Conservation (phyloP, 1,284 basidiomycete species). For the Bondarzewia mesenterica region DNA sequence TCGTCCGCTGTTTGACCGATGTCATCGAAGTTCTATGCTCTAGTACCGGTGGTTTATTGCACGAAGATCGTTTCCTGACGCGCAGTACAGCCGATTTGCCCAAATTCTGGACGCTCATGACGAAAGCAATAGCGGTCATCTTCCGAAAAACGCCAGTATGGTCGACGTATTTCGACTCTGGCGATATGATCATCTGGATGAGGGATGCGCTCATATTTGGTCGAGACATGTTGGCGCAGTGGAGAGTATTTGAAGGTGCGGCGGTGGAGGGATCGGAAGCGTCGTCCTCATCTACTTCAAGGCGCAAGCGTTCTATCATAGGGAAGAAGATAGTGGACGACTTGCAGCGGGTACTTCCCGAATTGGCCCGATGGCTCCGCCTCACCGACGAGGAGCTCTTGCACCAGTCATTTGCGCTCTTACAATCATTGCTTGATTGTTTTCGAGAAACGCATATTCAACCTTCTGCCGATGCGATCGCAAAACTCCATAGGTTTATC, state of each 20-base stretch:
- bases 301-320: conserved; percentile 34
- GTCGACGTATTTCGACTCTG: conserved; percentile 72
- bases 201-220: conserved; percentile 91
- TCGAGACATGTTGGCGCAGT: conserved; percentile 73
- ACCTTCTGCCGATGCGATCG: conserved; percentile 41
- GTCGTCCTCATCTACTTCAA: conserved; percentile 17
- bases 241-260: conserved; percentile 71
- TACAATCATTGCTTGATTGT: conserved; percentile 69
- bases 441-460: conserved; percentile 49
- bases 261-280: conserved; percentile 31
- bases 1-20: conserved; percentile 88
- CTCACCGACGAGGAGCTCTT: conserved; percentile 85
- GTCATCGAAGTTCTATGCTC: conserved; percentile 82
- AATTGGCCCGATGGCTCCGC: conserved; percentile 80
- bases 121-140: conserved; percentile 70
- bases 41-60: conserved; percentile 60
- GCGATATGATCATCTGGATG: conserved; percentile 94
- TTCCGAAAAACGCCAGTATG: conserved; percentile 79
- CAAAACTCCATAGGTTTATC: conserved; percentile 52
- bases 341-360: conserved; percentile 70
- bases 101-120: conserved; percentile 82
- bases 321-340: conserved; percentile 71
- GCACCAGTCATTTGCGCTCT: conserved; percentile 78
- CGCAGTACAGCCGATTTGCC: conserved; percentile 45
- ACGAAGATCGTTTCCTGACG: conserved; percentile 47